These are phyloP conservation scores for Alternaria longipes DNA, from an alignment of 2,329 filamentous ascomycete genomes.

Conservation along the genomic window DNA sequence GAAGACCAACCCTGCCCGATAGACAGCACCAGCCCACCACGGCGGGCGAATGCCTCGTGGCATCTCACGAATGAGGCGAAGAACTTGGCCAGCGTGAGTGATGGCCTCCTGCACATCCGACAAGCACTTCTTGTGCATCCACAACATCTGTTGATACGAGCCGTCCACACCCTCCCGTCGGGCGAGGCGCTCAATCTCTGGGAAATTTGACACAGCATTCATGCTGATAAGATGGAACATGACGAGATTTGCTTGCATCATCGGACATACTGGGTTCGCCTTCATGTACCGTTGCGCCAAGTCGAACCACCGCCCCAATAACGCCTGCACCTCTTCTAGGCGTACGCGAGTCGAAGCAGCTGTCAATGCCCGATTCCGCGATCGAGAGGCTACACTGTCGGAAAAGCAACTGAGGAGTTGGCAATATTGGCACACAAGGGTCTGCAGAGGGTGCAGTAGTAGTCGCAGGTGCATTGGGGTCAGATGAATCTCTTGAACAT, in stretches of 20 bases:
- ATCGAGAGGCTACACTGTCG: constrained; percentile 60
- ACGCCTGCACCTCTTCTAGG: constrained; percentile 70
- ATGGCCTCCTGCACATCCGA: constrained; percentile 70
- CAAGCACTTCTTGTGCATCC: constrained; percentile 69
- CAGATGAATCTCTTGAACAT: constrained; percentile 57
- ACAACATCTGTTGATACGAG: constrained; percentile 64
- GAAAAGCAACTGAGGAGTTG: constrained; percentile 73
- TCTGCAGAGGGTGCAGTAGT: constrained; percentile 73
- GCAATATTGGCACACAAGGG: constrained; percentile 69
- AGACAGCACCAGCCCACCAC: constrained; percentile 77
- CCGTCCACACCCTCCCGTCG: constrained; percentile 68
- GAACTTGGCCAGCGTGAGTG: constrained; percentile 73
- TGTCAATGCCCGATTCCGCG: constrained; percentile 62
- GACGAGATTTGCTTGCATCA: constrained; percentile 71
- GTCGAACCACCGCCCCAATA: constrained; percentile 73
- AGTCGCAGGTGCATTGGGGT: constrained; percentile 70
- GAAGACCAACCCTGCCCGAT: constrained; percentile 62
- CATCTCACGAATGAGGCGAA: constrained; percentile 69
- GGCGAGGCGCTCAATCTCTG: constrained; percentile 72
- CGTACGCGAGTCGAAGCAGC: constrained; percentile 68
- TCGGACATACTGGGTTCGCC: constrained; percentile 64
- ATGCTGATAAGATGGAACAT: constrained; percentile 76
- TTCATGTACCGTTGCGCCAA: constrained; percentile 67
- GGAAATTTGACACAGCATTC: constrained; percentile 73
- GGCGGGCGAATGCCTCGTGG: constrained; percentile 67